Conservation (phyloP, 768 basidiomycete genomes). For the Boletus pseudo-olivaceus region DNA sequence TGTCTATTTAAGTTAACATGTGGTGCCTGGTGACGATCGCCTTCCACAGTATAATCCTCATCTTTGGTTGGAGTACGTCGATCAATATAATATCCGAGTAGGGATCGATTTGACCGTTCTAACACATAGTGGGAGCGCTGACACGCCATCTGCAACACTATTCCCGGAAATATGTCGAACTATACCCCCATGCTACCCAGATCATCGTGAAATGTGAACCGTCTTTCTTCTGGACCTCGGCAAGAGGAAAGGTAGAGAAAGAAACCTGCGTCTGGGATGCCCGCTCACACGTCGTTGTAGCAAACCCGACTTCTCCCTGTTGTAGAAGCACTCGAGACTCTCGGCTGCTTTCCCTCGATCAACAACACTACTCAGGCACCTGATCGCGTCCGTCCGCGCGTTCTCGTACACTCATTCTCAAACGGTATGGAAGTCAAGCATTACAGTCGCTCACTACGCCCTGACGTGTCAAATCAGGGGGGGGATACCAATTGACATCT, state of each 20-base stretch:
- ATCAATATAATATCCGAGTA: background rate
- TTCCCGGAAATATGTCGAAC: conserved; percentile 21
- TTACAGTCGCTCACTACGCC: background rate
- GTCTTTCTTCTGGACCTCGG: conserved; percentile 18
- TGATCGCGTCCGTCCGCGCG: conserved; percentile 12
- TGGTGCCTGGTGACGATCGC: background rate
- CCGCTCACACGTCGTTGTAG: conserved; percentile 10
- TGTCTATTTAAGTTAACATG: background rate
- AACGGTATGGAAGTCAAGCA: conserved; percentile 17
- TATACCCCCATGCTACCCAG: conserved; percentile 27
- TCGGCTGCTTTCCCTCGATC: conserved; percentile 19
- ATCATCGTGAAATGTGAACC: conserved; percentile 25
- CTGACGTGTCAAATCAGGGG: conserved; percentile 16
- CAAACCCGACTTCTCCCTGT: conserved; percentile 19
- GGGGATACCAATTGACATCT: conserved; percentile 17
- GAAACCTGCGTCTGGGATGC: background rate
- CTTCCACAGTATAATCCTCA: conserved; percentile 23
- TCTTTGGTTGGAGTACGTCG: conserved; percentile 30
- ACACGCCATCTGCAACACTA: conserved; percentile 27
- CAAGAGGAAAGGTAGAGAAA: conserved; percentile 11
- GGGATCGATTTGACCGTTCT: background rate
- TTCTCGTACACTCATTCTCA: conserved; percentile 30
- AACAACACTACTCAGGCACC: background rate
- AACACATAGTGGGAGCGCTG: conserved; percentile 20
- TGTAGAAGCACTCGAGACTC: conserved; percentile 19